Percentiles rank a stretch among this genome's conserved stretches.
These are phyloP conservation scores for Cladosporium sp. DNA, from an alignment of 2,329 filamentous ascomycete genomes.

Conservation along the genomic window DNA sequence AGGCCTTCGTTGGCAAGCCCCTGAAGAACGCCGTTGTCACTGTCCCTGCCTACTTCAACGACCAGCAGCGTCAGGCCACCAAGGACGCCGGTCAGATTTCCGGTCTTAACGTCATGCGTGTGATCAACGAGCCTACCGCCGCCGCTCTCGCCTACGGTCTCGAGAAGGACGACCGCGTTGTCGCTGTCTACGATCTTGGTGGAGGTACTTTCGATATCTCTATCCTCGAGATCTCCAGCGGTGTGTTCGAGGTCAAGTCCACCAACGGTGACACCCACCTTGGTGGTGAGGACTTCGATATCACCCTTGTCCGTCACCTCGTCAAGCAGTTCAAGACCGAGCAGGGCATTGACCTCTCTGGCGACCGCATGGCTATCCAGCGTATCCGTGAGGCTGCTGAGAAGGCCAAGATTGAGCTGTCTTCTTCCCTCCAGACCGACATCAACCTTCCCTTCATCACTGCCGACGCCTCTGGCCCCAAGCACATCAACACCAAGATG, in stretches of 20 bases:
- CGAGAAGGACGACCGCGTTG: slow-evolving; percentile 90
- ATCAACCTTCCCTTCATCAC: slow-evolving; percentile 99
- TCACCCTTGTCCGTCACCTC: slow-evolving; percentile 87
- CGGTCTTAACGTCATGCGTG: slow-evolving; percentile 93
- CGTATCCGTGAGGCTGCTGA: slow-evolving; percentile 97
- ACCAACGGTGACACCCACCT: slow-evolving; percentile 99
- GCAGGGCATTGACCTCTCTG: slow-evolving; percentile 83
- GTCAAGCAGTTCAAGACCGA: slow-evolving; percentile 97
- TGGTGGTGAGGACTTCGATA: slow-evolving; percentile 98
- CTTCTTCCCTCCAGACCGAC: slow-evolving; percentile 90
- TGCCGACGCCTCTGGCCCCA: slow-evolving; percentile 89
- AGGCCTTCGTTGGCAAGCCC: slow-evolving; percentile 85
- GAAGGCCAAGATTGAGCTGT: slow-evolving; percentile 99
- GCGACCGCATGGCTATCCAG: slow-evolving; percentile 97
- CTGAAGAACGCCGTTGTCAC: slow-evolving; percentile 97
- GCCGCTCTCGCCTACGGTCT: slow-evolving; percentile 94
- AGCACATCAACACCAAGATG: slow-evolving; percentile 98
- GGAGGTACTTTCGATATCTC: slow-evolving; percentile 99
- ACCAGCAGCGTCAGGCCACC: slow-evolving; percentile 95
- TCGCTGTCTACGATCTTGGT: slow-evolving; percentile 96
- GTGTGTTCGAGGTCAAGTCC: slow-evolving; percentile 98
- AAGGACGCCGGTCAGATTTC: slow-evolving; percentile 98
- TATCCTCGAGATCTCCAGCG: slow-evolving; percentile 93
- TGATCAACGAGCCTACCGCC: slow-evolving; percentile 96
- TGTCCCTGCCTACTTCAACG: slow-evolving; percentile 98